Percentiles rank a stretch among this genome's conserved stretches.
Evolutionary conservation across 1,139 yeast species (phyloP).

Genomic region (Geotrichum klebahnii): DNA sequence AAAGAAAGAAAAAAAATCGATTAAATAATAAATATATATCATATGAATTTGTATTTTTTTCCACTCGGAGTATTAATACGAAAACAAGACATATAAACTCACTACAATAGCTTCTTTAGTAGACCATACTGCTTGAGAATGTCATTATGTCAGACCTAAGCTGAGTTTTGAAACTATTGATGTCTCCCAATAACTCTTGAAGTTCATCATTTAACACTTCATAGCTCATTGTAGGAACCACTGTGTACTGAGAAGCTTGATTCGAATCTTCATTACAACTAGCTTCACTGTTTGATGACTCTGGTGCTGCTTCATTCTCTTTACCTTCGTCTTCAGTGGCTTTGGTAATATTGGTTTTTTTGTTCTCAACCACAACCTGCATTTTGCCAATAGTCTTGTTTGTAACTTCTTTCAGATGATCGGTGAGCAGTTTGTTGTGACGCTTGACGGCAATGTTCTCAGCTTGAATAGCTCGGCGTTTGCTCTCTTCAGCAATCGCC

Average conservation of each 20-base stretch:
- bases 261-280: background rate
- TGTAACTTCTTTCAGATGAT: slow-evolving; percentile 37
- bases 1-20: too few species aligned
- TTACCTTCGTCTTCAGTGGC: background rate
- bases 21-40: too few species aligned
- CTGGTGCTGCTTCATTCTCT: background rate
- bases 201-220: slow-evolving; percentile 18
- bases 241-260: background rate
- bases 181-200: slow-evolving; percentile 15
- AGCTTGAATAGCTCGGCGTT: slow-evolving; percentile 37
- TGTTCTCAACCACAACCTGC: slow-evolving; percentile 11
- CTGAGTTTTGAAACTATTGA: slow-evolving; percentile 10
- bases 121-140: background rate
- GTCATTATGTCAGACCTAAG: slow-evolving; percentile 7
- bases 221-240: slow-evolving; percentile 15
- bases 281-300: background rate
- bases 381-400: slow-evolving; percentile 28
- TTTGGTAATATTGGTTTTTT: background rate
- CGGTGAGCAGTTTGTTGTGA: slow-evolving; percentile 37
- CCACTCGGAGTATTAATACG: too few species aligned
- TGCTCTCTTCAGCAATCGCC: slow-evolving; percentile 39
- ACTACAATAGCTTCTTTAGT: too few species aligned
- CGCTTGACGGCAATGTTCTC: slow-evolving; percentile 35
- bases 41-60: too few species aligned
- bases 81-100: too few species aligned